Evolutionary conservation across 2,329 filamentous ascomycete genomes (phyloP).

Genomic region (Colletotrichum cordylinicola): DNA sequence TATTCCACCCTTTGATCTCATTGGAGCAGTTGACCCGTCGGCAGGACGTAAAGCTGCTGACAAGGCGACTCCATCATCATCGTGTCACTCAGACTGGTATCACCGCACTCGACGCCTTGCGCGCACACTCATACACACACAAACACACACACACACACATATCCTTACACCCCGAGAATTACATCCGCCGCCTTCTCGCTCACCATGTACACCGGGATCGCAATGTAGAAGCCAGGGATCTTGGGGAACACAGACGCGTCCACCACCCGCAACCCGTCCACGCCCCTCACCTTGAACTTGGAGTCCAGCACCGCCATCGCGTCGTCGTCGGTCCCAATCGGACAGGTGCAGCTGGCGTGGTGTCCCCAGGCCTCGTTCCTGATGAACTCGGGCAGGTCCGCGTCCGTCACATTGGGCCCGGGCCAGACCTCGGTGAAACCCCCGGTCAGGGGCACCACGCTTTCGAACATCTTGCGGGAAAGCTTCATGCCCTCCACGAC

Average conservation of each 20-base stretch:
- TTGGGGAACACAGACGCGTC: constrained; percentile 64
- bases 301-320: constrained; percentile 59
- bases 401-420: constrained; percentile 44
- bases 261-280: constrained; percentile 60
- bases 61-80: not conserved
- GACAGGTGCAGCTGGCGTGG: constrained; percentile 60
- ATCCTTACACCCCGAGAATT: constrained; percentile 2
- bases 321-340: constrained; percentile 60
- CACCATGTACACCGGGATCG: constrained; percentile 57
- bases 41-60: not conserved
- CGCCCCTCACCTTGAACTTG: constrained; percentile 59
- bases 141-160: not conserved
- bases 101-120: not conserved
- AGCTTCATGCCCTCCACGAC: constrained; percentile 52
- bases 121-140: not conserved
- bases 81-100: not conserved
- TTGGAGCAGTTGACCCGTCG: not conserved
- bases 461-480: constrained; percentile 39
- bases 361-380: constrained; percentile 60
- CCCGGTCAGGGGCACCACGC: constrained; percentile 31
- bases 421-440: constrained; percentile 32
- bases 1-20: not conserved
- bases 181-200: constrained; percentile 57
- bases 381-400: constrained; percentile 51
- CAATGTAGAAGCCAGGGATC: constrained; percentile 53